A percentile compares a stretch with the other conserved stretches of the same genome.
Evolutionary conservation across 2,329 filamentous ascomycete genomes (phyloP).

Genomic region (Aspergillus cejpii): DNA sequence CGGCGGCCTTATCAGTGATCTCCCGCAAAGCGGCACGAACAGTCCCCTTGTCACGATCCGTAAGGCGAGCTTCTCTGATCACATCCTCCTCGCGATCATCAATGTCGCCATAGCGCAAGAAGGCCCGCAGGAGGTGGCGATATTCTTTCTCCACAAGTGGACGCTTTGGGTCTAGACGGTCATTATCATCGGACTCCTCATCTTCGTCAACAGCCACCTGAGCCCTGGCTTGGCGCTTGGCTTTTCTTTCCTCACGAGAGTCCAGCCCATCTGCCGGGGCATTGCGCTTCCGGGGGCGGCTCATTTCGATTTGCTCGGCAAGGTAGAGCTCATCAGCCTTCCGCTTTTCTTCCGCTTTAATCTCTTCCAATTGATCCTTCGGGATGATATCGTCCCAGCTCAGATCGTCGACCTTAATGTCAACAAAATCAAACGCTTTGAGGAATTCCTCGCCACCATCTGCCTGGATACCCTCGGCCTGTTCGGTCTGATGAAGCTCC

Average conservation of each 20-base stretch:
- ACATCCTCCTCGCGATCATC: conserved; percentile 84
- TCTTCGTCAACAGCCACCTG: conserved; percentile 59
- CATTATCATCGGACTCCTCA: conserved; percentile 60
- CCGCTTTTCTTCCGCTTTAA: conserved; percentile 83
- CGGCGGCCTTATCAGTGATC: conserved; percentile 64
- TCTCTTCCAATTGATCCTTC: conserved; percentile 78
- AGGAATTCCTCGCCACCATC: conserved; percentile 97
- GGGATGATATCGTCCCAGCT: conserved; percentile 99
- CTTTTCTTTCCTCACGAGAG: conserved; percentile 57
- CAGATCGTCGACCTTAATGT: conserved; percentile 87
- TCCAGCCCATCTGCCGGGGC: conserved; percentile 47
- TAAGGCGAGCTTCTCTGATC: conserved; percentile 75
- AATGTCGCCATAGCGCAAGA: conserved; percentile 83
- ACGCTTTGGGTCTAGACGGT: conserved; percentile 71
- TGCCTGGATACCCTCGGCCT: conserved; percentile 87
- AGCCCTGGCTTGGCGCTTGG: conserved; percentile 65
- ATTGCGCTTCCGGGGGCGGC: conserved; percentile 69
- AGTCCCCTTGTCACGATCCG: conserved; percentile 73
- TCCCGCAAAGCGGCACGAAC: conserved; percentile 70
- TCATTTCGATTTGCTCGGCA: conserved; percentile 74
- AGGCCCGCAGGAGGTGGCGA: conserved; percentile 81
- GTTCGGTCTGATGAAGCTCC: conserved; percentile 92
- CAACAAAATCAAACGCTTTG: conserved; percentile 81
- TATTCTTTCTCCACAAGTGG: conserved; percentile 89
- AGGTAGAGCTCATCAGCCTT: conserved; percentile 78